Conservation (phyloP, 257 asterid genomes). For the Schizonepeta tenuifolia region DNA sequence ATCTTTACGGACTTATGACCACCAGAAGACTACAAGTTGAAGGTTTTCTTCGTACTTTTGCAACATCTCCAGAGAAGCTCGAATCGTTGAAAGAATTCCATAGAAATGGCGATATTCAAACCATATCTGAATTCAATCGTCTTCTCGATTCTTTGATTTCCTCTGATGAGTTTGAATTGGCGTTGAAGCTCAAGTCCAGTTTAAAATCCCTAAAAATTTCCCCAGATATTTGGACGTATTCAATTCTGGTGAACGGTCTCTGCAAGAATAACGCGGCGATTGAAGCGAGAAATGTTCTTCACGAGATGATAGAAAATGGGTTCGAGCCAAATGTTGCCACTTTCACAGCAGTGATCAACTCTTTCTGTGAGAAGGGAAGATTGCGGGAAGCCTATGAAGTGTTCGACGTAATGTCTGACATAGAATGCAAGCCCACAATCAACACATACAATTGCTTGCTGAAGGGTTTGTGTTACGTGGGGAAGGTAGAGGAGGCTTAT, state of each 20-base stretch:
- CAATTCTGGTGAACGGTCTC: conserved; percentile 50
- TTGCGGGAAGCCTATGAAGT: conserved; percentile 56
- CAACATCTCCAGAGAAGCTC: conserved; percentile 34
- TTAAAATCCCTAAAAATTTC: conserved; percentile 40
- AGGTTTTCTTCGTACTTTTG: conserved; percentile 33
- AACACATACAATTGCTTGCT: conserved; percentile 74
- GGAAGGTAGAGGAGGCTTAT: conserved; percentile 76
- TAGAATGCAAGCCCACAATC: conserved; percentile 72
- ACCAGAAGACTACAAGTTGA: conserved; percentile 31
- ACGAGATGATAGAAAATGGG: conserved; percentile 51
- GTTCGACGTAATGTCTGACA: conserved; percentile 58
- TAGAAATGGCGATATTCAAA: conserved; percentile 38
- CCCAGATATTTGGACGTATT: conserved; percentile 49
- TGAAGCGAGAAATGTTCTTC: conserved; percentile 47
- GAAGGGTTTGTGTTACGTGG: conserved; percentile 82
- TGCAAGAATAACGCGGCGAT: conserved; percentile 54
- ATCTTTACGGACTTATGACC: conserved; percentile 27
- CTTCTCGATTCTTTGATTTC: conserved; percentile 45
- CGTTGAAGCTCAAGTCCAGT: conserved; percentile 46
- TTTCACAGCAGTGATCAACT: conserved; percentile 62
- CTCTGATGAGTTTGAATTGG: conserved; percentile 56
- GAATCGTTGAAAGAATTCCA: conserved; percentile 23
- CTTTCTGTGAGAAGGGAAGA: conserved; percentile 60
- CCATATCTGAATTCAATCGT: conserved; percentile 45
- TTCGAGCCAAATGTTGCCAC: conserved; percentile 60